Evolutionary conservation across 768 basidiomycete species (phyloP).

Genomic region (Panaeolus cyanescens): DNA sequence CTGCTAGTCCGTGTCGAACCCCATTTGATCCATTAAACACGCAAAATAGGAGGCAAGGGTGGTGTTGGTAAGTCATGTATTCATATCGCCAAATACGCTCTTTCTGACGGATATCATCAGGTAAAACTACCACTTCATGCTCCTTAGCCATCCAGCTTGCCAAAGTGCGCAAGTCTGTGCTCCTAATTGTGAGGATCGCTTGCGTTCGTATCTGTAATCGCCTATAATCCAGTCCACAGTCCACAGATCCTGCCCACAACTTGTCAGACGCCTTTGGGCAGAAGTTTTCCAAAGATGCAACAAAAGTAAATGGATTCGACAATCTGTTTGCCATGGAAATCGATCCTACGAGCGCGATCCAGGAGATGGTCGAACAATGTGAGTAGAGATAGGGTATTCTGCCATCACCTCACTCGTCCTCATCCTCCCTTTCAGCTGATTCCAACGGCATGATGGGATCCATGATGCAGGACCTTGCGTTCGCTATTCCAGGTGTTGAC

Average conservation of each 20-base stretch:
- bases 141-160: conserved; percentile 97
- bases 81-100: not conserved
- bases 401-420: conserved; percentile 5
- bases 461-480: conserved; percentile 99
- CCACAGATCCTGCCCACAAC: conserved; percentile 99
- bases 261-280: conserved; percentile 98
- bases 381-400: conserved; percentile 21
- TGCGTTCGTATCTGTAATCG: not conserved
- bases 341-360: conserved; percentile 95
- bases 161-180: conserved; percentile 87
- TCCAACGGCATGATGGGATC: conserved; percentile 95
- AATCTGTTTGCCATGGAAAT: conserved; percentile 99
- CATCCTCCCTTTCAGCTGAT: conserved; percentile 55
- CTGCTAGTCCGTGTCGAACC: conserved; percentile 4
- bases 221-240: conserved; percentile 45
- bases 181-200: conserved; percentile 78
- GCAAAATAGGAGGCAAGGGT: conserved; percentile 86
- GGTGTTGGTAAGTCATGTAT: conserved; percentile 80
- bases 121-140: conserved; percentile 98
- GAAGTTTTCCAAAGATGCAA: conserved; percentile 99
- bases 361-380: conserved; percentile 99
- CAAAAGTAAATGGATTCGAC: conserved; percentile 95
- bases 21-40: conserved; percentile 10
- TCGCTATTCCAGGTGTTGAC: conserved; percentile 98
- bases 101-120: conserved; percentile 38